phyloP scores from a whole-genome alignment of 2,329 filamentous ascomycete genomes.

The Penicillium sp. region DNA sequence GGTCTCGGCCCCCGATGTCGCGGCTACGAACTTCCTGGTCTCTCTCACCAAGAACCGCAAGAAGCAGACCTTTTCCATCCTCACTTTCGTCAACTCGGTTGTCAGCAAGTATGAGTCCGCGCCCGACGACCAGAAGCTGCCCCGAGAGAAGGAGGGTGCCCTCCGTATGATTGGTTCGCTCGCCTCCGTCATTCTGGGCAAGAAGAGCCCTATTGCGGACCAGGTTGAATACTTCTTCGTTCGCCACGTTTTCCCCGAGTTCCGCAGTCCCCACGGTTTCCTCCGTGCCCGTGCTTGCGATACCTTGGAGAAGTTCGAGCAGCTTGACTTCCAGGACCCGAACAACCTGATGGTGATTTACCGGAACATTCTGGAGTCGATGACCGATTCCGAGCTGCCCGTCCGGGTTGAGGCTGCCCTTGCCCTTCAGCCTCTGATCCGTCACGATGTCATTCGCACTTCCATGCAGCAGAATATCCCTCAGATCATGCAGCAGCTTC shows the following conservation, averaged over 20 bases:
- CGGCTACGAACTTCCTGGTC: conserved; percentile 93
- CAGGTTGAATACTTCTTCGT: conserved; percentile 99
- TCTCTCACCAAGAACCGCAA: conserved; percentile 89
- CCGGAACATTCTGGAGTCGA: conserved; percentile 91
- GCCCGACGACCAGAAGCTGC: conserved; percentile 83
- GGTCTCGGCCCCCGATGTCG: conserved; percentile 88
- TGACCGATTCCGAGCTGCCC: conserved; percentile 89
- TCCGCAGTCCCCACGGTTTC: conserved; percentile 86
- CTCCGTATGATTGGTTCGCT: conserved; percentile 95
- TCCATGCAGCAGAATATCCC: conserved; percentile 98
- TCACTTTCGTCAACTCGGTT: conserved; percentile 90
- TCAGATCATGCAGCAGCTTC: conserved; percentile 97
- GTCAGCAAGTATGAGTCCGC: conserved; percentile 88
- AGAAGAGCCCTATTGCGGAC: conserved; percentile 96
- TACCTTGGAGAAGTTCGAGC: conserved; percentile 95
- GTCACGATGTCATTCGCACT: conserved; percentile 86
- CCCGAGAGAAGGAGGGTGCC: conserved; percentile 92
- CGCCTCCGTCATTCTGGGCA: conserved; percentile 87
- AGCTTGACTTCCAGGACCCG: conserved; percentile 92
- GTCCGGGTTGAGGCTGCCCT: conserved; percentile 92
- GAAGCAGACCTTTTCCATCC: conserved; percentile 91
- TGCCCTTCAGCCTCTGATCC: conserved; percentile 88
- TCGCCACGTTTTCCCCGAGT: conserved; percentile 96
- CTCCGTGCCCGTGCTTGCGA: conserved; percentile 92
- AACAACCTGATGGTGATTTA: conserved; percentile 96